These are phyloP conservation scores for Pseudozyma flocculosa DNA, from an alignment of 1,284 basidiomycete species.

Conservation along the genomic window DNA sequence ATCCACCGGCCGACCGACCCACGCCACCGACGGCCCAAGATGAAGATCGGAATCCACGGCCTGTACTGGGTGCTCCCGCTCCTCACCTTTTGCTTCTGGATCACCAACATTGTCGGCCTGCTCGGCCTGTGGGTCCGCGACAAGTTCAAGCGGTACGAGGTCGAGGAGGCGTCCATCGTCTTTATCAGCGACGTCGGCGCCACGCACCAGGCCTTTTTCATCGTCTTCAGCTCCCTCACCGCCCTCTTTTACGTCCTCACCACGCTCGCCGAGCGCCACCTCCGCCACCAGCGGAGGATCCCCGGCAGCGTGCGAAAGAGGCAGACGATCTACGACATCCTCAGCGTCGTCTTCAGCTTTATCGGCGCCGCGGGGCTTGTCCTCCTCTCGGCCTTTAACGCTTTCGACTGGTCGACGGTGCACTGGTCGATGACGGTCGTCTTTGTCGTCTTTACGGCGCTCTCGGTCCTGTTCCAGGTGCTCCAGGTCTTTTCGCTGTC, in stretches of 20 bases:
- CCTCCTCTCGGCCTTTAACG: slow-evolving; percentile 59
- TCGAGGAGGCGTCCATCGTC: slow-evolving; percentile 58
- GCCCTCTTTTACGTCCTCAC: slow-evolving; percentile 57
- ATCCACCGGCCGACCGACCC: no score
- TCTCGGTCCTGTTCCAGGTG: slow-evolving; percentile 62
- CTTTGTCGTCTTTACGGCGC: slow-evolving; percentile 61
- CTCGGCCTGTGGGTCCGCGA: slow-evolving; percentile 59
- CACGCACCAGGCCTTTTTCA: slow-evolving; percentile 50
- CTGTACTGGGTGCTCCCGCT: slow-evolving; percentile 37
- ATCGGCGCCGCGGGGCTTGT: slow-evolving; percentile 60
- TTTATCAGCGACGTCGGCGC: slow-evolving; percentile 63
- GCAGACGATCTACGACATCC: slow-evolving; percentile 58
- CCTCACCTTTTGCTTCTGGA: slow-evolving; percentile 37
- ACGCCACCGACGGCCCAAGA: slow-evolving; percentile 1
- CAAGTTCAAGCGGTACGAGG: slow-evolving; percentile 58
- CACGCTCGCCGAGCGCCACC: slow-evolving; percentile 61
- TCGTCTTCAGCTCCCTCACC: slow-evolving; percentile 41
- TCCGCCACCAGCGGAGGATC: slow-evolving; percentile 62
- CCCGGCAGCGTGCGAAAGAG: slow-evolving; percentile 60
- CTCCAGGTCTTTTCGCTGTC: slow-evolving; percentile 59
- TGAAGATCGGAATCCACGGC: slow-evolving; percentile 34
- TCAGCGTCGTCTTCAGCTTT: slow-evolving; percentile 60
- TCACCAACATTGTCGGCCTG: slow-evolving; percentile 48
- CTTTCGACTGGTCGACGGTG: slow-evolving; percentile 58
- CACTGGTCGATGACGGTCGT: slow-evolving; percentile 63